phyloP scores from a whole-genome alignment of 805 yeast species.

The Debaryomyces hansenii region DNA sequence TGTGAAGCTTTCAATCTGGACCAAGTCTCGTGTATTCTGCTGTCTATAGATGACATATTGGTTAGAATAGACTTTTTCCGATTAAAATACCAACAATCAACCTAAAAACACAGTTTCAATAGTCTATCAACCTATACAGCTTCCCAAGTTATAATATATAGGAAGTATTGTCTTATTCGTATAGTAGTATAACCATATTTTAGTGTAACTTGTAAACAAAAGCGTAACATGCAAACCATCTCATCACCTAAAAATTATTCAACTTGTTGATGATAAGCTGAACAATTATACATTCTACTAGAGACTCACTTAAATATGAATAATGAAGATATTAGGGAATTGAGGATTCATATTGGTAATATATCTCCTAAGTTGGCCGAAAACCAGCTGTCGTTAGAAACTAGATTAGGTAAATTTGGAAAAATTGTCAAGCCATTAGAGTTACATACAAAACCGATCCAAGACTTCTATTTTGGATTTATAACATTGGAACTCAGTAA shows the following conservation, averaged over 20 bases:
- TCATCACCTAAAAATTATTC: slow-evolving; percentile 1
- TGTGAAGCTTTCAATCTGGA: background rate
- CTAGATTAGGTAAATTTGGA: slow-evolving; percentile 68
- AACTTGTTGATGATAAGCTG: background rate
- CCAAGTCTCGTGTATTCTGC: slow-evolving; percentile 1
- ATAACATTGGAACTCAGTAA: slow-evolving; percentile 56
- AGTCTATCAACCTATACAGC: no score
- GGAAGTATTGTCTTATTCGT: no score
- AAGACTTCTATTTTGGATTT: slow-evolving; percentile 63
- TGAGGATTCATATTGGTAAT: slow-evolving; percentile 65
- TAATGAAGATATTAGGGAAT: slow-evolving; percentile 2
- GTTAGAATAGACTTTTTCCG: background rate
- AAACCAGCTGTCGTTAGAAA: slow-evolving; percentile 45
- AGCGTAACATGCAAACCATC: background rate
- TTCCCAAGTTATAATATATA: background rate
- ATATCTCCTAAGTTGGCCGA: slow-evolving; percentile 55
- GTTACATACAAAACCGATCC: slow-evolving; percentile 53
- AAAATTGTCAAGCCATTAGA: slow-evolving; percentile 46
- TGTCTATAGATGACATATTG: slow-evolving; percentile 1
- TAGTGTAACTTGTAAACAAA: background rate
- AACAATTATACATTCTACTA: background rate
- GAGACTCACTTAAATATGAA: background rate
- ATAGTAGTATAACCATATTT: no score
- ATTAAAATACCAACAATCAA: background rate
- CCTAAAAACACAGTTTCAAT: no score